These are phyloP conservation scores for Claviceps arundinis DNA, from an alignment of 2,329 filamentous ascomycete species.

Conservation along the genomic window DNA sequence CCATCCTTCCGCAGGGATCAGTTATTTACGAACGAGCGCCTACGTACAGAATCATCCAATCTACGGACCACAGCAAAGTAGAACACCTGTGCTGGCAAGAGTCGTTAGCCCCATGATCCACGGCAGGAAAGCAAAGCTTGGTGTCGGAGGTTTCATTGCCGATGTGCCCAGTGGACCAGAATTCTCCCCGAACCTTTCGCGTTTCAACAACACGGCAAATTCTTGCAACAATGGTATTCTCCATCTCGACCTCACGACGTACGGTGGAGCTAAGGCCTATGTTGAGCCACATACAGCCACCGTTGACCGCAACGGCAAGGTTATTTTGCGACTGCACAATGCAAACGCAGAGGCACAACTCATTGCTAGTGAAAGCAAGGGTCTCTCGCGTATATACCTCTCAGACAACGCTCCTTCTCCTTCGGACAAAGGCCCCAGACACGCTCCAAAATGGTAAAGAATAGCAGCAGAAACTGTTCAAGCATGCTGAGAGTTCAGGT, in stretches of 20 bases:
- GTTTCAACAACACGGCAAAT: conserved; percentile 13
- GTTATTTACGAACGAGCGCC: conserved; percentile 43
- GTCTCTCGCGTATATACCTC: conserved; percentile 21
- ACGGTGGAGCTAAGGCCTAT: conserved; percentile 42
- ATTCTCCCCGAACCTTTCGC: conserved; percentile 13
- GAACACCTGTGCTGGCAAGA: conserved; percentile 35
- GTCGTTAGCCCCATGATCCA: conserved; percentile 32
- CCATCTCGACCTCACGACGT: conserved; percentile 31
- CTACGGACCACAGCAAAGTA: conserved; percentile 43
- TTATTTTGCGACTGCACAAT: conserved; percentile 31
- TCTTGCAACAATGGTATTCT: conserved; percentile 21
- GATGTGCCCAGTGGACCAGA: conserved; percentile 27
- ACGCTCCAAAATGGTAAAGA: no score
- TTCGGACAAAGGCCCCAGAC: no score
- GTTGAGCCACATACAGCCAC: conserved; percentile 30
- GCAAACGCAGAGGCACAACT: conserved; percentile 24
- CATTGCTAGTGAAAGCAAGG: conserved; percentile 33
- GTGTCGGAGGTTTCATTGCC: conserved; percentile 41
- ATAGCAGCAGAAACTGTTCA: no score
- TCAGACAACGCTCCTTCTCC: conserved; percentile 1
- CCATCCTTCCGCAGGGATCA: conserved; percentile 49
- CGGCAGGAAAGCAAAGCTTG: conserved; percentile 28
- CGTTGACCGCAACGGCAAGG: conserved; percentile 36
- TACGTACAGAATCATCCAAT: conserved; percentile 47
- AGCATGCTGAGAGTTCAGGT: no score